These are phyloP conservation scores for Uromyces viciae-fabae DNA, from an alignment of 1,284 basidiomycete species.

Conservation along the genomic window DNA sequence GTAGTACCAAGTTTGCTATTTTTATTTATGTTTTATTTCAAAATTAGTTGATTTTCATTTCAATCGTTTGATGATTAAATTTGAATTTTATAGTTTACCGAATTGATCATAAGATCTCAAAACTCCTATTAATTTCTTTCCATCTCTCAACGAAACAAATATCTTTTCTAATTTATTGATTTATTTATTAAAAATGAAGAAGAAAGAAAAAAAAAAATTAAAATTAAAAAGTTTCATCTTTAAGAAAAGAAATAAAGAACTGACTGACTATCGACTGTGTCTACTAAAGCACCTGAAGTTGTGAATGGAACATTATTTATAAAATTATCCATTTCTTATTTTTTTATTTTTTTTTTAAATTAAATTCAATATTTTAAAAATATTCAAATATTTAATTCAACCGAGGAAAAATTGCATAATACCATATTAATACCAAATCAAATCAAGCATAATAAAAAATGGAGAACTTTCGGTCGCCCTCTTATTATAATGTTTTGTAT, in stretches of 20 bases:
- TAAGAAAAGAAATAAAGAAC: conserved; percentile 57
- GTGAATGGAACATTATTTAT: conserved; percentile 70
- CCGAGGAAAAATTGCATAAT: no score
- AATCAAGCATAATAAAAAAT: no score
- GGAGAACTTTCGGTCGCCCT: no score
- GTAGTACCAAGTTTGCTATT: conserved; percentile 55
- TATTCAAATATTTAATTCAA: no score
- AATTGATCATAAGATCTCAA: conserved; percentile 98
- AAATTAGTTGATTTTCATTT: not conserved
- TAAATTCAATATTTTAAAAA: no score
- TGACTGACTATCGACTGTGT: conserved; percentile 97
- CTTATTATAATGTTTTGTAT: no score
- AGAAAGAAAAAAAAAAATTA: no score
- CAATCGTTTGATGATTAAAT: not conserved
- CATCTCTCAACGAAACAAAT: conserved; percentile 91
- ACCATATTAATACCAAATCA: no score
- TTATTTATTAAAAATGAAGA: no score
- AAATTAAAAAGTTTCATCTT: no score
- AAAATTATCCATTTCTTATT: conserved; percentile 30
- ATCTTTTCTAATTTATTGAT: conserved; percentile 79
- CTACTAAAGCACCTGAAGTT: conserved; percentile 89
- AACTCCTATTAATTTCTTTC: conserved; percentile 91
- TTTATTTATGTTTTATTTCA: not conserved
- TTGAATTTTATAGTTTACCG: conserved; percentile 63
- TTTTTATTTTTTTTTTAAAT: not conserved